phyloP scores from a whole-genome alignment of 805 yeast species.

The Pichia gijzeniarum region DNA sequence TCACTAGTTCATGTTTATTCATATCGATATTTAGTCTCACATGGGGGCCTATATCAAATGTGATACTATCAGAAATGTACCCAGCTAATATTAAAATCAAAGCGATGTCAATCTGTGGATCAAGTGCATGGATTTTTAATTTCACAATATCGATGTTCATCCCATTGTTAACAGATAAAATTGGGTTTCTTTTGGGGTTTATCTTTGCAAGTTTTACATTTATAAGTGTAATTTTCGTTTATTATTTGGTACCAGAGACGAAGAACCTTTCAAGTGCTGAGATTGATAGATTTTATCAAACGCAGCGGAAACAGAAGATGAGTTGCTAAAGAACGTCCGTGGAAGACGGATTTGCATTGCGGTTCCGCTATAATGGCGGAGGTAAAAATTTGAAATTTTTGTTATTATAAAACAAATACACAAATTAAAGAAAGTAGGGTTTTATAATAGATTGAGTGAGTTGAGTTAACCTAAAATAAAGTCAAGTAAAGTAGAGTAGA shows the following conservation, averaged over 20 bases:
- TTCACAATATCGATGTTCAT: constrained; percentile 61
- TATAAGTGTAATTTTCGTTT: constrained; percentile 21
- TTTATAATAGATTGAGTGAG: neutral
- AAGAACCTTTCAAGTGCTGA: constrained; percentile 18
- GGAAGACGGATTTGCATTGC: too few species aligned
- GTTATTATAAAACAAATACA: neutral
- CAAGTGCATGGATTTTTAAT: constrained; percentile 59
- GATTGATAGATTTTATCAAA: constrained; percentile 21
- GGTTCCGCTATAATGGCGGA: too few species aligned
- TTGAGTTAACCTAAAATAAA: neutral
- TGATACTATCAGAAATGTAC: constrained; percentile 58
- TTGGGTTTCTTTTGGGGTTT: constrained; percentile 64
- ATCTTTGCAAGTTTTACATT: constrained; percentile 35
- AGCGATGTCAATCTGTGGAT: constrained; percentile 49
- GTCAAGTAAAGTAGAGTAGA: neutral
- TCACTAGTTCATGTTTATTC: constrained; percentile 49
- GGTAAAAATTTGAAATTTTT: neutral
- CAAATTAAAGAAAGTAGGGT: neutral
- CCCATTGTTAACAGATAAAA: constrained; percentile 54
- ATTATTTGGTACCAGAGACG: constrained; percentile 30
- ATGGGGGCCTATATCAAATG: constrained; percentile 70
- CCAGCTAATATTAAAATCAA: constrained; percentile 55
- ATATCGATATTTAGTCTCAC: constrained; percentile 61
- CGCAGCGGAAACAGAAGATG: neutral
- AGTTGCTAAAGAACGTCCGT: neutral